Evolutionary conservation across 768 basidiomycete species (phyloP), one percentile per base, ranked within the genome.

Genomic region (Serendipita sp.): DNA sequence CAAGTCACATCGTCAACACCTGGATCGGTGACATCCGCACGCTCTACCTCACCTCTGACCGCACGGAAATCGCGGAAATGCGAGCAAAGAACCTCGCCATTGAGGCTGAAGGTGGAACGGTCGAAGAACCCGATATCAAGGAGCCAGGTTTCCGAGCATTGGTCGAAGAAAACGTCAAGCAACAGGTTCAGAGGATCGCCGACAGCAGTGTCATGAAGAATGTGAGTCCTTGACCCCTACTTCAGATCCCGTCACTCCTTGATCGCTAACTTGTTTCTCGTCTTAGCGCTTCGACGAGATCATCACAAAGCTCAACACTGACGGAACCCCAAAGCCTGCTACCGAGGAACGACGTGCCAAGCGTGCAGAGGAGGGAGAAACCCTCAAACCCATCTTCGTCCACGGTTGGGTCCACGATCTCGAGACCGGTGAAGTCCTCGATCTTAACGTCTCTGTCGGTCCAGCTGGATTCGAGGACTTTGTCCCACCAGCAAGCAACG

Each of bases 351-450:
- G 23, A 10, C 15, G 7, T 10, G 56, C 11, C 16, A 8, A 35
- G 7, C 28, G 56, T 32, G 48, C 54, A 45, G 23, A 28, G 28
- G 34, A 34, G 3, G 44, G 41, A 18, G 63, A 67, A 38, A n/a
- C 48, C 3, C 30, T 60, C 46, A 32, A 30, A 15, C 45, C 56
- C 30, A 64, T 67, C 18, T 67, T 65, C 23, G 56, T 67, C 54
- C 66, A 67, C 32, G 48, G 63, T 41, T 67, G 66, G 66, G 66
- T 67, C 13, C 64, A 67, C 51, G 66, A 67, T 44, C 63, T 67
- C 38, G 51, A 51, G 16, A 65, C 46, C 2, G 66, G 66, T 8
- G 54, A 65, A n/a, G 32, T 67, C 65, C 54, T 51, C 15, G 66
- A 67, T 45, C 64, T 67, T 3, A 58, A 67, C 28, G 34, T 65